These are phyloP conservation scores for Penicillium sumatraense DNA, from an alignment of 2,329 filamentous ascomycete species.

Conservation along the genomic window DNA sequence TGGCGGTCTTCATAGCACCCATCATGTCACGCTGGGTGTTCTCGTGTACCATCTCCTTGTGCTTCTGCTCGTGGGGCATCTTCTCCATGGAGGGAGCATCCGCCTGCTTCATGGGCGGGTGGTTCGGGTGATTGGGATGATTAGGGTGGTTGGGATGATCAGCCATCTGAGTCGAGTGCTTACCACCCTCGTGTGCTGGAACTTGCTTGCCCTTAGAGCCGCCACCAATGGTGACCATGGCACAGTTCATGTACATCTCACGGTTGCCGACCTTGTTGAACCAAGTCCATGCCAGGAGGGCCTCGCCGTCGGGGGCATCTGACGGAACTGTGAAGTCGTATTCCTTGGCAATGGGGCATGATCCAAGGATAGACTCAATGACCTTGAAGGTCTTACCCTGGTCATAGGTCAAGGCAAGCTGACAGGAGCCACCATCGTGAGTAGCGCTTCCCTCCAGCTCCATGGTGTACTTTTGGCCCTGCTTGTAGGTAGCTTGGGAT, in stretches of 20 bases:
- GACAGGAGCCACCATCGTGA: slow-evolving; percentile 76
- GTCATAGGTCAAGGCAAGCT: slow-evolving; percentile 76
- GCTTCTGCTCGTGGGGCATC: slow-evolving; percentile 1
- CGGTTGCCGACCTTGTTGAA: slow-evolving; percentile 77
- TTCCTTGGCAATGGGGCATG: slow-evolving; percentile 56
- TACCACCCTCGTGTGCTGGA: background rate
- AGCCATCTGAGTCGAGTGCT: background rate
- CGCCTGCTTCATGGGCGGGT: background rate
- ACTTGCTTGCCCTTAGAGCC: slow-evolving; percentile 2
- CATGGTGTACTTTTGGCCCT: slow-evolving; percentile 67
- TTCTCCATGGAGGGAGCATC: background rate
- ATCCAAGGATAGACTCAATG: slow-evolving; percentile 65
- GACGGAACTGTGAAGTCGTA: slow-evolving; percentile 71
- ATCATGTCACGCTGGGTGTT: slow-evolving; percentile 3
- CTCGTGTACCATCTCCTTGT: slow-evolving; percentile 4
- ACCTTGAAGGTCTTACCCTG: slow-evolving; percentile 72
- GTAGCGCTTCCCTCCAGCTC: slow-evolving; percentile 65
- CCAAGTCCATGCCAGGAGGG: slow-evolving; percentile 76
- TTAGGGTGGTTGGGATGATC: background rate
- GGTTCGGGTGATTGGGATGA: background rate
- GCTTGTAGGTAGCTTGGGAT: slow-evolving; percentile 64
- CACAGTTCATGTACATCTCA: slow-evolving; percentile 89
- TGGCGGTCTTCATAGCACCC: slow-evolving; percentile 4
- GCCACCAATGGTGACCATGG: slow-evolving; percentile 65
- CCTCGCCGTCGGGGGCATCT: slow-evolving; percentile 64